These are phyloP conservation scores for Pseudogymnoascus sp. DNA, from an alignment of 2,329 filamentous ascomycete genomes.

Conservation along the genomic window DNA sequence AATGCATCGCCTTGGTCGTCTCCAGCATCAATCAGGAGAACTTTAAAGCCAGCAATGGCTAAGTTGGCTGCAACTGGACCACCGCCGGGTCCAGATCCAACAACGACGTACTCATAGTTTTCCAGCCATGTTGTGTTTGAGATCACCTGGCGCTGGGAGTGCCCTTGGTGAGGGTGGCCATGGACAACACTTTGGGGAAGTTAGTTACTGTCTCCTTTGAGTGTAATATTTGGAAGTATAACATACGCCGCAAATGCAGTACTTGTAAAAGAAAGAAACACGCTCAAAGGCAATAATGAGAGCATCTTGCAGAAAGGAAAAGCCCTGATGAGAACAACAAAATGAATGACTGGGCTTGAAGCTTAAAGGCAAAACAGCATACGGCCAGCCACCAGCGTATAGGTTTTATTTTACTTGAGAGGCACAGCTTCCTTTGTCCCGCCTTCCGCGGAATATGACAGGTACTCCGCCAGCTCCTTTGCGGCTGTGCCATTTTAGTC, in stretches of 20 bases:
- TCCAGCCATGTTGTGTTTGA: slow-evolving; percentile 2
- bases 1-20: slow-evolving; percentile 38
- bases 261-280: background rate
- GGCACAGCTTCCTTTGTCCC: background rate
- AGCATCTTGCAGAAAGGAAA: background rate
- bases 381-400: background rate
- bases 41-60: slow-evolving; percentile 42
- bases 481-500: background rate
- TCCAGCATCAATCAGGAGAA: slow-evolving; percentile 45
- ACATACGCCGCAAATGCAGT: background rate
- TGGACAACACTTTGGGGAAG: background rate
- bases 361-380: slow-evolving; percentile 1
- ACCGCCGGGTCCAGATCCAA: slow-evolving; percentile 43
- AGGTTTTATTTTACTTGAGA: background rate
- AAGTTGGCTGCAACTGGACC: slow-evolving; percentile 41
- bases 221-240: background rate
- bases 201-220: background rate
- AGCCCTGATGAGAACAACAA: background rate
- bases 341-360: background rate
- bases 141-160: background rate
- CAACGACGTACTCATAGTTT: slow-evolving; percentile 44
- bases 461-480: background rate
- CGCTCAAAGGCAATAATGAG: background rate
- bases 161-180: background rate
- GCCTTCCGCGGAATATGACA: background rate